These are phyloP conservation scores for Andrographis paniculata DNA, from an alignment of 305 asterid species.

Conservation along the genomic window DNA sequence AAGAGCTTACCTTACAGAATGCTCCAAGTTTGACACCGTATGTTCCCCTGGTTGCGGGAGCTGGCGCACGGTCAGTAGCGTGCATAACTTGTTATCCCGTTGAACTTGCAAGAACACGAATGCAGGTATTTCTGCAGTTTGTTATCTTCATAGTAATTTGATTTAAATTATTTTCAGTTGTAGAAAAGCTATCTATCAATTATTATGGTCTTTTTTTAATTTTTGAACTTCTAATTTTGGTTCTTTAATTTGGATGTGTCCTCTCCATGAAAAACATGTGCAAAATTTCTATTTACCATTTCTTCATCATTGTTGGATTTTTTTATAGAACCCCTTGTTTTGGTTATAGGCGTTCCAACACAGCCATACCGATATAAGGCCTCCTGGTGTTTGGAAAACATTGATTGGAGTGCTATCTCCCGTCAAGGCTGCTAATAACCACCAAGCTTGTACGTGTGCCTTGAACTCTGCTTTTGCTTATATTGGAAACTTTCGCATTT, in stretches of 20 bases:
- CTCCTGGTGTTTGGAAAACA: conserved; percentile 78
- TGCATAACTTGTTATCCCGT: conserved; percentile 82
- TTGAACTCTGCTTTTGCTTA: conserved; percentile 1
- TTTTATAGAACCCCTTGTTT: background rate
- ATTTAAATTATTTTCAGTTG: background rate
- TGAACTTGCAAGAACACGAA: conserved; percentile 92
- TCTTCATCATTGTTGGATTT: background rate
- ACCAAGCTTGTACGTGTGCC: conserved; percentile 34
- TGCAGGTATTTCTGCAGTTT: conserved; percentile 55
- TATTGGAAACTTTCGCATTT: too few species aligned
- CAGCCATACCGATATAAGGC: conserved; percentile 37
- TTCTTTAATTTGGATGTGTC: background rate
- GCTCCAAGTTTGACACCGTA: conserved; percentile 54
- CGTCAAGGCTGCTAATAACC: conserved; percentile 29
- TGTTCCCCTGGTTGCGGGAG: conserved; percentile 76
- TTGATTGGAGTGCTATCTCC: conserved; percentile 47
- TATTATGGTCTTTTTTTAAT: too few species aligned
- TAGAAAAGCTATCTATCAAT: too few species aligned
- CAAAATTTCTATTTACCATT: background rate
- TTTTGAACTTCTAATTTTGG: too few species aligned
- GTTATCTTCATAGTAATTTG: too few species aligned
- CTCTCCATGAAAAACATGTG: background rate
- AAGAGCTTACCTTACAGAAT: conserved; percentile 37
- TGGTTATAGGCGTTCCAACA: conserved; percentile 58
- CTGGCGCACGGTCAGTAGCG: conserved; percentile 79